These are phyloP conservation scores for Aspergillus terreus DNA, from an alignment of 2,329 filamentous ascomycete genomes.

Conservation along the genomic window DNA sequence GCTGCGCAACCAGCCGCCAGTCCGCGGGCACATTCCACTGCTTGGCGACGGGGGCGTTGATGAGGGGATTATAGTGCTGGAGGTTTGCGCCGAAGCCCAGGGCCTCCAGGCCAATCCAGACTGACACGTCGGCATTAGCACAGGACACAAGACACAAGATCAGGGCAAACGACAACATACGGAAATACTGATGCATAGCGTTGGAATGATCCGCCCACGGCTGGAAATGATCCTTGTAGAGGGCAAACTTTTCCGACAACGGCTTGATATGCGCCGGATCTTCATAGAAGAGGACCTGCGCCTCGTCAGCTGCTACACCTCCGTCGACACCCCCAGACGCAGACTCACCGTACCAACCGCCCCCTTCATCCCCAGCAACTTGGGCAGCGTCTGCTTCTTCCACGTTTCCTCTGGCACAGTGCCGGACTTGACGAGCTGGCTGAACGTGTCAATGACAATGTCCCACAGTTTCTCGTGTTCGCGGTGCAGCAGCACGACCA, in stretches of 20 bases:
- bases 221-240: conserved; percentile 77
- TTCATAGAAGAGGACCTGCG: conserved; percentile 74
- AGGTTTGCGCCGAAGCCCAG: conserved; percentile 85
- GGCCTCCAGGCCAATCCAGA: conserved; percentile 78
- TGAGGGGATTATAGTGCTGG: conserved; percentile 88
- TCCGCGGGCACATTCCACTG: conserved; percentile 67
- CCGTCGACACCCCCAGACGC: too few species aligned
- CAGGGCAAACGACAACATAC: conserved; percentile 24
- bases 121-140: conserved; percentile 14
- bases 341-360: conserved; percentile 67
- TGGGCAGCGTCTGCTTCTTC: conserved; percentile 44
- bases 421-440: conserved; percentile 62
- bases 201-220: conserved; percentile 71
- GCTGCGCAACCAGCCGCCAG: conserved; percentile 77
- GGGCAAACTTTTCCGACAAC: conserved; percentile 65
- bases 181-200: conserved; percentile 76
- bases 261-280: conserved; percentile 64
- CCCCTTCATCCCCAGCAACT: conserved; percentile 60
- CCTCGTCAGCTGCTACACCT: too few species aligned
- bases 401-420: conserved; percentile 51
- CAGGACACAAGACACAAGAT: background rate
- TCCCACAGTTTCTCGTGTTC: conserved; percentile 91
- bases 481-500: conserved; percentile 72
- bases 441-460: conserved; percentile 61
- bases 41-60: conserved; percentile 66